Percentiles rank a stretch among this genome's conserved stretches.
phyloP scores from a whole-genome alignment of 192 early-diverging fungal species.

The Coemansia sp. region DNA sequence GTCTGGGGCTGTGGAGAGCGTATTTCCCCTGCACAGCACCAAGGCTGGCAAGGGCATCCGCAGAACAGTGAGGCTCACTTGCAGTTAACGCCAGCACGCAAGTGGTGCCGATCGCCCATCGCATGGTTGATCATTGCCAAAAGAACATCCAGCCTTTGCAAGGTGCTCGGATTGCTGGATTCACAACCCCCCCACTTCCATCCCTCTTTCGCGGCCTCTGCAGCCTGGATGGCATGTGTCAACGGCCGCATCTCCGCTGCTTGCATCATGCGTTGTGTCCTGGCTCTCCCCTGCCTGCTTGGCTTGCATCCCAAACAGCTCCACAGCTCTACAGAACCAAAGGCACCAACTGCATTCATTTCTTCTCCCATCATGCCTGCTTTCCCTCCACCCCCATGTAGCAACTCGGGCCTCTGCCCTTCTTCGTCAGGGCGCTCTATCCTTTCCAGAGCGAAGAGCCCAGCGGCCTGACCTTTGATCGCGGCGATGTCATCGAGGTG shows the following conservation, averaged over 20 bases:
- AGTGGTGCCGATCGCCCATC: constrained; percentile 46
- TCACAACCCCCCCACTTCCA: neutral
- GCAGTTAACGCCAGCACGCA: constrained; percentile 11
- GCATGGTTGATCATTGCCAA: constrained; percentile 30
- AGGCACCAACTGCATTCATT: constrained; percentile 6
- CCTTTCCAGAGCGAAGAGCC: constrained; percentile 81
- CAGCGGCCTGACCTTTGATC: constrained; percentile 78
- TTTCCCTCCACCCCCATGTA: constrained; percentile 9
- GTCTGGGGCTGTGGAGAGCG: neutral
- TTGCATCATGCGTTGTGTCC: neutral
- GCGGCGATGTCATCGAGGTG: constrained; percentile 89
- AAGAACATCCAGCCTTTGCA: neutral
- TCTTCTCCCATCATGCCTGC: neutral
- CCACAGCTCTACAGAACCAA: neutral
- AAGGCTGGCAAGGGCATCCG: neutral
- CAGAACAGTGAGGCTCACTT: constrained; percentile 7
- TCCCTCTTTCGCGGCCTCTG: neutral
- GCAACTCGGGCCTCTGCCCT: constrained; percentile 39
- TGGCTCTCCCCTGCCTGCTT: no score
- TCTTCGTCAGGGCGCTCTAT: constrained; percentile 78
- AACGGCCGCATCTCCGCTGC: neutral
- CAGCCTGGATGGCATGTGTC: neutral
- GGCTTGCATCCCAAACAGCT: neutral
- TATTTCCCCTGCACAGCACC: neutral
- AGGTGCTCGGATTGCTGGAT: constrained; percentile 30